Evolutionary conservation across 352 stramenopile species (phyloP), one percentile per base, ranked within the genome.

Genomic region (Sclerospora graminicola): DNA sequence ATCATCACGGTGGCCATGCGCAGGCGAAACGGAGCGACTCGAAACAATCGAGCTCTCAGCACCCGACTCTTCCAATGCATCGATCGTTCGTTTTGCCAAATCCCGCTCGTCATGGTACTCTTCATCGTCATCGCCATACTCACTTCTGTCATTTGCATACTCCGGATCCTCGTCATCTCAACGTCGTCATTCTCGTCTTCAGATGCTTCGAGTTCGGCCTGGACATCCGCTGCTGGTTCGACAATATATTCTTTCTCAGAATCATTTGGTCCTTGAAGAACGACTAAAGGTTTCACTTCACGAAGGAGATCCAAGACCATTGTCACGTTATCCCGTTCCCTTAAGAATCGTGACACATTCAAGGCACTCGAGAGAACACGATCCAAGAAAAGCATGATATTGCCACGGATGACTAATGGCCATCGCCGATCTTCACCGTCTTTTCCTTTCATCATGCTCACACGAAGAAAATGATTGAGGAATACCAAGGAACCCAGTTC

Each of bases 301-400:
- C 66, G 51, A 7, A 93, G 48, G 13, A 93, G 58, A 38, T 82
- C 67, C 14, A 93, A 47, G 24, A 90, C 68, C 66, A 90, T 84
- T 15, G 65, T 65, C 7, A 90, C 54, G 43, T 90, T 90, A 8
- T 76, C 58, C 27, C 60, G 57, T 61, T 90, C 79, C 18, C 80
- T 53, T 13, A 90, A 58, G 37, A 90, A 86, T 8, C 81, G 72
- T 16, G 76, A 79, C 4, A 84, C 78, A 45, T 88, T 93, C 14
- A 87, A 53, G 8, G 81, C 71, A 37, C 74, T 90, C 7, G 78
- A 89, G 2, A 90, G 54, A 2, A 90, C 74, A 20, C 78, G 78
- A 54, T 91, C 78, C 10, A 90, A 48, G 41, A 90, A 89, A 9
- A 90, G 48, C 44, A 87, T 70, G 31, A 90, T 88, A 49, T 92